Evolutionary conservation across 352 stramenopile genomes (phyloP), one percentile per base, ranked within the genome.

Genomic region (Phytophthora rubi): DNA sequence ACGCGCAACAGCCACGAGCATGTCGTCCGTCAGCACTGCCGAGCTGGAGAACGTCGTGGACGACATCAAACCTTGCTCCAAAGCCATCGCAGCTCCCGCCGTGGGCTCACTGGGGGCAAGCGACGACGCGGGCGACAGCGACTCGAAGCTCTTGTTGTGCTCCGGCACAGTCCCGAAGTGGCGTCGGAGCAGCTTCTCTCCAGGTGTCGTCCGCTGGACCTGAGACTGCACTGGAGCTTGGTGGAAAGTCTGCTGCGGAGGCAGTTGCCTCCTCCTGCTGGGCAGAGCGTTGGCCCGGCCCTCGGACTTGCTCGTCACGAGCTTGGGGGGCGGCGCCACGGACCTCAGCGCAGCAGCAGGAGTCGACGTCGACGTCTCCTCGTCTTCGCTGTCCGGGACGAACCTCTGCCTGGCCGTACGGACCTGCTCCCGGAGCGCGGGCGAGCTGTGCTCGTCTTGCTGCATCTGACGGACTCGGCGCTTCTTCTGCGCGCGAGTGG

Each of bases 41-140:
- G 76, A 79, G 30, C 48, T 75, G 12, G 76, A 83, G 53, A 71
- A 79, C 45, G 58, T 73, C 28, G 69, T 65, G 13, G 76, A 81
- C 47, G 79, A 74, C 26, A 83, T 70, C 4, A 83, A 42, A 3
- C 65, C 67, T 37, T 80, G 70, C 28, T 78, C 68, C 4, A 86
- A 32, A 3, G 69, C 70, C 12, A 49, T 63, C 0, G 73, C 62
- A 6, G 42, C 35, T 21, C 42, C 37, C 10, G 44, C 56, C 1
- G 59, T 49, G 18, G 68, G 56, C 37, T 73, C 70, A 54, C 44
- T 63, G 4, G 44, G 47, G 37, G 52, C 64, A 39, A 65, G 23
- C 1, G 75, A 78, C 45, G 69, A 76, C 42, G 35, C 44, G 13
- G 75, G 77, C 6, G 56, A 67, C 13, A 75, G 21, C n/a, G 54